phyloP scores from a whole-genome alignment of 2,329 filamentous ascomycete genomes.

The Curvularia sp. region DNA sequence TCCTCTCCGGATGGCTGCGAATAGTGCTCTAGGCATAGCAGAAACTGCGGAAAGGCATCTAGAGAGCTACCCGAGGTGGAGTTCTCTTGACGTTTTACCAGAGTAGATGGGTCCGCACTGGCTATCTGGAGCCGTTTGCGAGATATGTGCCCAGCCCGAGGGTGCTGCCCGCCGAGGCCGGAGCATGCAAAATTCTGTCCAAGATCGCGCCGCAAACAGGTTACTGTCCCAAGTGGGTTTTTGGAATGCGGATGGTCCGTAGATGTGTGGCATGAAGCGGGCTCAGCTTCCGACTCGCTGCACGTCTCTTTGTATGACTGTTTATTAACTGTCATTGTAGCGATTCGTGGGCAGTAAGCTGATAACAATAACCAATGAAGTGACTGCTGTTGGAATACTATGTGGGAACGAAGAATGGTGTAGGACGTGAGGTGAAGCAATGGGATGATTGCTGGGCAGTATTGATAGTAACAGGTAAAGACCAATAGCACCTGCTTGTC shows the following conservation, averaged over 20 bases:
- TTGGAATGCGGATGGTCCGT: not conserved
- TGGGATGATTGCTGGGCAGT: not conserved
- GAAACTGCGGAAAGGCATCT: too few relatives aligned
- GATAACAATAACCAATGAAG: not conserved
- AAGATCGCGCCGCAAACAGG: not conserved
- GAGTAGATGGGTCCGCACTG: not conserved
- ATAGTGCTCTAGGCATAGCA: not conserved
- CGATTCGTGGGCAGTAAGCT: not conserved
- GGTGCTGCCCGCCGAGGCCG: not conserved
- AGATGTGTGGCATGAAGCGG: not conserved
- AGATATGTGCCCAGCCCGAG: not conserved
- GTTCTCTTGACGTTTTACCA: not conserved
- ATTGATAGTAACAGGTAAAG: not conserved
- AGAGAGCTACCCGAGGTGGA: not conserved
- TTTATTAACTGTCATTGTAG: not conserved
- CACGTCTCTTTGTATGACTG: not conserved
- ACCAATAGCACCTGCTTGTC: slow-evolving; percentile 7
- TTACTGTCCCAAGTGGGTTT: not conserved
- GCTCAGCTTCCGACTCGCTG: not conserved
- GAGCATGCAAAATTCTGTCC: not conserved
- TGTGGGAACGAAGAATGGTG: not conserved
- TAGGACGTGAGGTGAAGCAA: slow-evolving; percentile 2
- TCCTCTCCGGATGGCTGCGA: not conserved
- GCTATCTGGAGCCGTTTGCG: not conserved
- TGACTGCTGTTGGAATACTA: not conserved